Evolutionary conservation across 305 asterid species (phyloP).

Genomic region (Galium porrigens): DNA sequence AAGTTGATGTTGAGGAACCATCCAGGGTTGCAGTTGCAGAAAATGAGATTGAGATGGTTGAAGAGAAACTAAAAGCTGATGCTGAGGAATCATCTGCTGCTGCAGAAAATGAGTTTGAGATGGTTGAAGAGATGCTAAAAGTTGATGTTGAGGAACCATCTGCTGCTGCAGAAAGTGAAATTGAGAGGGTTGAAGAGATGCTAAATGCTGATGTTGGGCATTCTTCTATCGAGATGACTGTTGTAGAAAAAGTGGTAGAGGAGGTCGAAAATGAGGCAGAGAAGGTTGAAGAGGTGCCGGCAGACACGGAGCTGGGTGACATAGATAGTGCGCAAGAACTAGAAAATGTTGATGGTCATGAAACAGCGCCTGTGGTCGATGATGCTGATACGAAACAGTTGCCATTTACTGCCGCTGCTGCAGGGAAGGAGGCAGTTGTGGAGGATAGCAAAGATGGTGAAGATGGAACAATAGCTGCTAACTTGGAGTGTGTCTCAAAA

Average conservation of each 20-base stretch:
- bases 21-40: background rate
- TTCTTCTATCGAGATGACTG: constrained; percentile 6
- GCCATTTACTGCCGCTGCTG: constrained; percentile 20
- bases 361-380: background rate
- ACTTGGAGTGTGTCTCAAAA: constrained; percentile 16
- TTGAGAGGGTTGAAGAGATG: background rate
- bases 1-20: constrained; percentile 5
- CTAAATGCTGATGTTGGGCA: background rate
- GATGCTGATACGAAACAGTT: constrained; percentile 24
- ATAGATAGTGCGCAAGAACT: constrained; percentile 10
- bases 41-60: background rate
- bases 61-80: background rate
- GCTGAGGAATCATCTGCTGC: background rate
- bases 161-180: background rate
- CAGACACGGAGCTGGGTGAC: constrained; percentile 24
- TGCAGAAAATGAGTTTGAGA: background rate
- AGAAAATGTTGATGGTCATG: constrained; percentile 3
- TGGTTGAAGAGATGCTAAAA: constrained; percentile 6
- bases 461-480: constrained; percentile 35
- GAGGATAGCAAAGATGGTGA: constrained; percentile 44
- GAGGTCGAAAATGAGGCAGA: too few relatives aligned
- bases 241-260: too few relatives aligned
- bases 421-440: constrained; percentile 36
- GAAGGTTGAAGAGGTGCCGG: constrained; percentile 3
- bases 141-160: constrained; percentile 5